Conservation (phyloP, 768 basidiomycete genomes). For the Rhodotorula diobovata region DNA sequence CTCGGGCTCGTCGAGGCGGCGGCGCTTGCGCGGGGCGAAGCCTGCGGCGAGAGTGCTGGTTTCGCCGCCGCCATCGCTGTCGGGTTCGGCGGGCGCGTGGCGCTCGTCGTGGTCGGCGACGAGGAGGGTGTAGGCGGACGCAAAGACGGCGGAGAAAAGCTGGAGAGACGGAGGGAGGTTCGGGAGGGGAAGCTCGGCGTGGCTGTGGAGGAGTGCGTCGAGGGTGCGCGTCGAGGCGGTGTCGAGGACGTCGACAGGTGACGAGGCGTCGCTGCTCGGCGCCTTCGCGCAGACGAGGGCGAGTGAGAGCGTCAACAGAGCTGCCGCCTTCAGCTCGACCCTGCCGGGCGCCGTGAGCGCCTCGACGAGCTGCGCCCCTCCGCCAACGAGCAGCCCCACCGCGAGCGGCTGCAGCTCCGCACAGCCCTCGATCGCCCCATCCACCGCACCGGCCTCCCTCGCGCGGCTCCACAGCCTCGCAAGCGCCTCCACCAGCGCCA, state of each 20-base stretch:
- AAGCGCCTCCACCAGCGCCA: neutral
- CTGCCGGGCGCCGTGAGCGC: neutral
- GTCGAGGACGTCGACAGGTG: neutral
- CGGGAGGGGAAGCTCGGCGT: slow-evolving; percentile 1
- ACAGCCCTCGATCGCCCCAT: neutral
- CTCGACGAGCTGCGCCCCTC: neutral
- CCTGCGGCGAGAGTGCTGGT: neutral
- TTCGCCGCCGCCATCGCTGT: neutral
- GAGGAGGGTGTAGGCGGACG: slow-evolving; percentile 8
- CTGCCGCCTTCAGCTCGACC: neutral
- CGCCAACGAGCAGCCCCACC: neutral
- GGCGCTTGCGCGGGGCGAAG: slow-evolving; percentile 15
- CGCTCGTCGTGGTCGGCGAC: slow-evolving; percentile 13
- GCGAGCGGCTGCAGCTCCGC: neutral
- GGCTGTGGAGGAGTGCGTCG: neutral
- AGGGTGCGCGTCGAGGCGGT: neutral
- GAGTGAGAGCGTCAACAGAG: neutral
- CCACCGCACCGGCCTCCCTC: neutral
- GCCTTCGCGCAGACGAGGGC: neutral
- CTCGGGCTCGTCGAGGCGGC: neutral
- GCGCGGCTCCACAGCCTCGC: neutral
- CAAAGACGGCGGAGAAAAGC: neutral
- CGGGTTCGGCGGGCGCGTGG: too few relatives aligned
- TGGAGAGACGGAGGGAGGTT: neutral
- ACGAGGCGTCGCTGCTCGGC: neutral